A percentile compares a stretch with the other conserved stretches of the same genome.
These are phyloP conservation scores for Fragaria vesca DNA, from an alignment of 306 rosid species.

Conservation along the genomic window DNA sequence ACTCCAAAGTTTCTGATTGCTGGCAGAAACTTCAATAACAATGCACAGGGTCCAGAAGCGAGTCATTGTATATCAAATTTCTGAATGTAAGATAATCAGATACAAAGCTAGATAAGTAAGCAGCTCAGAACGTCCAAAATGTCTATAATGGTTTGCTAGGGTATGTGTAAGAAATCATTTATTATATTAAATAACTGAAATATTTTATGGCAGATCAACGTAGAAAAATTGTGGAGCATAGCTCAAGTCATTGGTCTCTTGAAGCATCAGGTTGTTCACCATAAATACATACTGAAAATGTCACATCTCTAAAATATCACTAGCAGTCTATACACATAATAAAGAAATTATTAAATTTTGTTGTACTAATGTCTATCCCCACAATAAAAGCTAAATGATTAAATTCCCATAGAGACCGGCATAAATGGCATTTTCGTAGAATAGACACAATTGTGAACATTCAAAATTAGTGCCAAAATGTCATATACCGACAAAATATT, in stretches of 20 bases:
- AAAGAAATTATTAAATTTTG: neutral
- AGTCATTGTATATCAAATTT: constrained; percentile 12
- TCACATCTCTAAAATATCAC: neutral
- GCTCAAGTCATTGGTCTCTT: neutral
- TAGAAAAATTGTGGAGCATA: neutral
- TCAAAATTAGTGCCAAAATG: neutral
- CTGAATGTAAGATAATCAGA: neutral
- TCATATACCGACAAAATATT: neutral
- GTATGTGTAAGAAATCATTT: neutral
- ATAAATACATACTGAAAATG: neutral
- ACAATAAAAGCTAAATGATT: neutral
- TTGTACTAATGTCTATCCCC: neutral
- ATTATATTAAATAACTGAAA: neutral
- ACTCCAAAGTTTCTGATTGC: neutral
- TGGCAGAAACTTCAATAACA: constrained; percentile 1
- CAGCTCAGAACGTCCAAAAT: neutral
- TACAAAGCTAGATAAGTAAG: neutral
- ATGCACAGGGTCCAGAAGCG: constrained; percentile 17
- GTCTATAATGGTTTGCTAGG: neutral
- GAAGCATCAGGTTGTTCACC: neutral
- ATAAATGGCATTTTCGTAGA: neutral
- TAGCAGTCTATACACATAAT: neutral
- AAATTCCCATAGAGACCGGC: neutral
- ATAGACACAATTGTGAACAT: neutral
- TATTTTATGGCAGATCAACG: neutral